Evolutionary conservation across 805 yeast species (phyloP).

Genomic region (Yamadazyma phyllophila): DNA sequence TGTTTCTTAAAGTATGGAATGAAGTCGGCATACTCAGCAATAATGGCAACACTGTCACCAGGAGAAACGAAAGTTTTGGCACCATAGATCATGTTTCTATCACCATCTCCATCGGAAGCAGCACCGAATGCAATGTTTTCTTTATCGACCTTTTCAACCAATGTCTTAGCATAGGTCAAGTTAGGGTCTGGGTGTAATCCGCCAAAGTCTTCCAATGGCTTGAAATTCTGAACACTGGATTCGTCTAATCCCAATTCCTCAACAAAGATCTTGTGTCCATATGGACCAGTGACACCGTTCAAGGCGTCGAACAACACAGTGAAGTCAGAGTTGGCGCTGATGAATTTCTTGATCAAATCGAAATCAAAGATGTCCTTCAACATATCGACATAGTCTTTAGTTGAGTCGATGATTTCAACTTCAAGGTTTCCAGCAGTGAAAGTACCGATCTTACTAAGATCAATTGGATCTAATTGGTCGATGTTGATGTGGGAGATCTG

Average conservation of each 20-base stretch:
- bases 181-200: conserved; percentile 98
- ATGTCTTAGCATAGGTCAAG: conserved; percentile 85
- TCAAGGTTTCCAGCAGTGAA: conserved; percentile 55
- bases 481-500: conserved; percentile 58
- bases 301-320: conserved; percentile 82
- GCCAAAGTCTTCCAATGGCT: conserved; percentile 88
- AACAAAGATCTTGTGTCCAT: conserved; percentile 79
- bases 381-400: conserved; percentile 72
- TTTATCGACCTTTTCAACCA: conserved; percentile 82
- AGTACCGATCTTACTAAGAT: conserved; percentile 58
- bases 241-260: conserved; percentile 79
- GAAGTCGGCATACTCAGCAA: conserved; percentile 83
- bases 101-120: conserved; percentile 99
- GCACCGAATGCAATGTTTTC: conserved; percentile 91
- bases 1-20: conserved; percentile 89
- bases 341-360: conserved; percentile 69
- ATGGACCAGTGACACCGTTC: conserved; percentile 97
- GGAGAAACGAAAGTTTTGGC: conserved; percentile 94
- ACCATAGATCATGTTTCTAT: conserved; percentile 97
- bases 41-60: conserved; percentile 96
- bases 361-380: conserved; percentile 87
- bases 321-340: conserved; percentile 54
- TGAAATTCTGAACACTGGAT: conserved; percentile 71
- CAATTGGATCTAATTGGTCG: conserved; percentile 59
- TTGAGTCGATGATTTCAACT: conserved; percentile 81